These are phyloP conservation scores for Byssothecium circinans DNA, from an alignment of 2,329 filamentous ascomycete genomes.

Conservation along the genomic window DNA sequence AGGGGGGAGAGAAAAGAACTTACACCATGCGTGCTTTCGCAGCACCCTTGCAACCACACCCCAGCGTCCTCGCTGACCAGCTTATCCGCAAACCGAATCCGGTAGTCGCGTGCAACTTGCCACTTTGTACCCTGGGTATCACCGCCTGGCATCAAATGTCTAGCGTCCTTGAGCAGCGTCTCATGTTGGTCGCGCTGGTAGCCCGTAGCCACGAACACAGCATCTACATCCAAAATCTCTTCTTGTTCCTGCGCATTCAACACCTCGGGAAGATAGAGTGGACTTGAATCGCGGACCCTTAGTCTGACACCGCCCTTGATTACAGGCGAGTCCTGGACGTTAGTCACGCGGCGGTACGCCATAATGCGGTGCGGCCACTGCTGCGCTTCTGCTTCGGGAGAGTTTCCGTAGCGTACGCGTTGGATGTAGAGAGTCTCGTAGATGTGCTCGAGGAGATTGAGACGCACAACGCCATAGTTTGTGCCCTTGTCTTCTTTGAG, in stretches of 20 bases:
- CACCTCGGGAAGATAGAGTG: constrained; percentile 33
- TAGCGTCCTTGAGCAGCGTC: constrained; percentile 68
- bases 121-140: constrained; percentile 55
- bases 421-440: constrained; percentile 90
- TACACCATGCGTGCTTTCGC: constrained; percentile 88
- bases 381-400: constrained; percentile 63
- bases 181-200: constrained; percentile 80
- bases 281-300: constrained; percentile 57
- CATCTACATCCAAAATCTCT: constrained; percentile 73
- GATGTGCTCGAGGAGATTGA: constrained; percentile 85
- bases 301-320: constrained; percentile 36
- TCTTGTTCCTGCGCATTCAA: constrained; percentile 47
- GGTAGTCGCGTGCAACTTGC: constrained; percentile 76
- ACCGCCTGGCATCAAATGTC: constrained; percentile 63
- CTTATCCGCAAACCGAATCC: constrained; percentile 68
- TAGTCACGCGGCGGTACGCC: constrained; percentile 65
- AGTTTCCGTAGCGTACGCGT: constrained; percentile 64
- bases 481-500: constrained; percentile 76
- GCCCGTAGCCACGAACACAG: constrained; percentile 84
- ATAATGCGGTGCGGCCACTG: constrained; percentile 84
- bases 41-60: constrained; percentile 92
- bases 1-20: constrained; percentile 46
- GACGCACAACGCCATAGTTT: constrained; percentile 91
- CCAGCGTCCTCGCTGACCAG: constrained; percentile 73
- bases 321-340: constrained; percentile 56